A percentile compares a stretch with the other conserved stretches of the same genome.
phyloP scores from a whole-genome alignment of 148 eudicot genomes.

The Diospyros kaki region DNA sequence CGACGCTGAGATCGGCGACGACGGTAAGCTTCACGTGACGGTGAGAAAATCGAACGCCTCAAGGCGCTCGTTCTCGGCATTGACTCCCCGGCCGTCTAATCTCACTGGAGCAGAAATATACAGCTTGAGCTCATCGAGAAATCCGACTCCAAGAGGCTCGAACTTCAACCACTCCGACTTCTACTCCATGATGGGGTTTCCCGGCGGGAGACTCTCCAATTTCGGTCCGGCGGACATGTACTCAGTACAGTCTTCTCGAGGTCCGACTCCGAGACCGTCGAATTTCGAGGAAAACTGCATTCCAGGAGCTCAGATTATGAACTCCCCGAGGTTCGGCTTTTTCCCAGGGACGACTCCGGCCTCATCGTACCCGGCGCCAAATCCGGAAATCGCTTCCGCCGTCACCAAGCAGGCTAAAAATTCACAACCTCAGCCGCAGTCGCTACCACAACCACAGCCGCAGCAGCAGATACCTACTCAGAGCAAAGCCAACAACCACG shows the following conservation, averaged over 20 bases:
- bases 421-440: conserved; percentile 4
- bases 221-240: conserved; percentile 71
- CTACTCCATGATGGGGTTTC: conserved; percentile 87
- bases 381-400: conserved; percentile 52
- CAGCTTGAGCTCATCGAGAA: conserved; percentile 78
- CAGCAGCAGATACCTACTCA: conserved; percentile 21
- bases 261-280: conserved; percentile 77
- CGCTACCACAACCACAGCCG: conserved; percentile 9
- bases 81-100: conserved; percentile 76
- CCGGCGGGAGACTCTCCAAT: conserved; percentile 59
- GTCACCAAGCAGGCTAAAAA: conserved; percentile 16
- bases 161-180: conserved; percentile 81
- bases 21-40: conserved; percentile 76
- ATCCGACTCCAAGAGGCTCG: conserved; percentile 87
- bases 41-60: conserved; percentile 84
- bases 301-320: conserved; percentile 20
- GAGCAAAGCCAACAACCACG: conserved; percentile 43
- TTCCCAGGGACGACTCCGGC: conserved; percentile 33
- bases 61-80: conserved; percentile 34
- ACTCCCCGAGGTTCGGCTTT: conserved; percentile 64
- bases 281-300: conserved; percentile 69
- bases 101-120: conserved; percentile 91
- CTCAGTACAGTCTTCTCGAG: conserved; percentile 71
- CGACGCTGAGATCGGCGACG: conserved; percentile 68
- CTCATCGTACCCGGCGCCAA: conserved; percentile 70